These are phyloP conservation scores for Anisogramma anomala DNA, from an alignment of 2,329 filamentous ascomycete species.

Conservation along the genomic window DNA sequence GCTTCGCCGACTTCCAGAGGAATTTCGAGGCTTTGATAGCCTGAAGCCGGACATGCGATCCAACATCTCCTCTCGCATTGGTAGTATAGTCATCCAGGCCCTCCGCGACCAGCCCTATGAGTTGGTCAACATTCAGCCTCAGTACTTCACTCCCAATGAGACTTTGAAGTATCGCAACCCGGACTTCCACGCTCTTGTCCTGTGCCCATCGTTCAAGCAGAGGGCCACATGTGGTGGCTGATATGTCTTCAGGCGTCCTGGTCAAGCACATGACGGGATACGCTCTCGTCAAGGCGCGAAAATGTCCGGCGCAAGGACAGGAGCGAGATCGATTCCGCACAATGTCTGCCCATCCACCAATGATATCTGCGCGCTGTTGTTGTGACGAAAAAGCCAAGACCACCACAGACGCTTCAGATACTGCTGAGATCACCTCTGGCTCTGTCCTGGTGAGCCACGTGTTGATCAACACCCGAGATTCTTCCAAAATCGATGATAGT, in stretches of 20 bases:
- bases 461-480: constrained; percentile 26
- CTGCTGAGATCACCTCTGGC: constrained; percentile 35
- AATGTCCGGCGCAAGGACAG: constrained; percentile 37
- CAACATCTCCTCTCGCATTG: constrained; percentile 78
- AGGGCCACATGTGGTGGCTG: constrained; percentile 29
- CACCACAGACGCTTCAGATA: constrained; percentile 39
- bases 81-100: constrained; percentile 84
- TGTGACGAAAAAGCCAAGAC: constrained; percentile 34
- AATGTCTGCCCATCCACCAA: constrained; percentile 36
- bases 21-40: constrained; percentile 66
- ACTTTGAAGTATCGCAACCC: constrained; percentile 44
- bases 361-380: constrained; percentile 25
- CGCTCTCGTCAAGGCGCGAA: constrained; percentile 40
- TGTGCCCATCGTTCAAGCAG: constrained; percentile 41
- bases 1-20: constrained; percentile 32
- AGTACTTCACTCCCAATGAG: constrained; percentile 37
- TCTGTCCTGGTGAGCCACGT: constrained; percentile 41
- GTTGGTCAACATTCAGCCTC: constrained; percentile 26
- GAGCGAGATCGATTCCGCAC: constrained; percentile 26
- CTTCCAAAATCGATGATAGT: neutral
- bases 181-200: constrained; percentile 39
- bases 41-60: constrained; percentile 72
- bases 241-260: neutral
- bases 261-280: constrained; percentile 28
- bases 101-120: constrained; percentile 37